phyloP scores from a whole-genome alignment of 257 asterid species.

The Capsicum pubescens region DNA sequence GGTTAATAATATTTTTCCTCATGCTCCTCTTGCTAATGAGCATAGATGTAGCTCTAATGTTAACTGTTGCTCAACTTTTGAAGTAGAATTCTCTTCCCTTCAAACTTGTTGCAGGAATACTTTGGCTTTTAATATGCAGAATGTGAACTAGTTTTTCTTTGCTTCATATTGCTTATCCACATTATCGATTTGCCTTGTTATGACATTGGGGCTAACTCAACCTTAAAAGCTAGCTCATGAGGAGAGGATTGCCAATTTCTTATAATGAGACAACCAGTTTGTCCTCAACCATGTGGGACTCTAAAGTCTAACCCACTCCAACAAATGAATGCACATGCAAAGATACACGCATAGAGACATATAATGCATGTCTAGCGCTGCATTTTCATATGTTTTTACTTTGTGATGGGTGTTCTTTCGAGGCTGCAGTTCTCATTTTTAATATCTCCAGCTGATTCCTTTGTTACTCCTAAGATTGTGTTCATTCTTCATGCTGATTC shows the following conservation, averaged over 20 bases:
- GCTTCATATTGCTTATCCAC: not conserved
- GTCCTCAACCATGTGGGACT: not conserved
- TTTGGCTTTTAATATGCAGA: not conserved
- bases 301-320: not conserved
- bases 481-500: constrained; percentile 36
- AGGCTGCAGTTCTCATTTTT: not conserved
- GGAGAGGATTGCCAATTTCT: not conserved
- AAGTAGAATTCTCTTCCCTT: not conserved
- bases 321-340: not conserved
- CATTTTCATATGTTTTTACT: not conserved
- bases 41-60: not conserved
- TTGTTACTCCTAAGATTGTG: not conserved
- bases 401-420: constrained; percentile 1
- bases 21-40: not conserved
- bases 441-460: constrained; percentile 15
- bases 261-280: not conserved
- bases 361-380: not conserved
- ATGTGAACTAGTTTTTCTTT: not conserved
- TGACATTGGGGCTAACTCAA: not conserved
- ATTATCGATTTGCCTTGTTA: constrained; percentile 11
- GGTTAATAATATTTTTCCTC: not conserved
- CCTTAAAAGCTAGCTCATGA: not conserved
- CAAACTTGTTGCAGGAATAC: constrained; percentile 11
- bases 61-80: not conserved
- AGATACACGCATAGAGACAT: not conserved